A percentile compares a stretch with the other conserved stretches of the same genome.
Conservation (phyloP, 495 filamentous ascomycete genomes). For the Penicillium desertorum region DNA sequence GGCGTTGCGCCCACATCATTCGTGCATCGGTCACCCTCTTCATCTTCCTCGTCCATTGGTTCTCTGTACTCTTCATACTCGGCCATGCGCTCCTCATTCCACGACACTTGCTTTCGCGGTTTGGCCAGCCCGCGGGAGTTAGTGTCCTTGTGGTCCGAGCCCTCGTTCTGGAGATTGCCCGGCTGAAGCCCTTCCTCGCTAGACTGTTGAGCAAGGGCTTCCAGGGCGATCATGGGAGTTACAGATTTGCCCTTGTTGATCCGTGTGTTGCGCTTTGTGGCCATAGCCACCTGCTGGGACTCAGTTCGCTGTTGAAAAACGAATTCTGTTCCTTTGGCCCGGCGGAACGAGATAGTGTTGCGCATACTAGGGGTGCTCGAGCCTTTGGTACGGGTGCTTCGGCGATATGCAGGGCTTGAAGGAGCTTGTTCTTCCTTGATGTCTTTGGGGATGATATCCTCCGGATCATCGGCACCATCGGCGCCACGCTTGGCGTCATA, state of each 20-base stretch:
- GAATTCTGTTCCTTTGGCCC: conserved; percentile 55
- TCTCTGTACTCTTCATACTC: conserved; percentile 33
- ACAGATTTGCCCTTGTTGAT: conserved; percentile 57
- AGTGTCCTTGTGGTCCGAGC: conserved; percentile 1
- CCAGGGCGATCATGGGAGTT: conserved; percentile 46
- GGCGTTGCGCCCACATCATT: conserved; percentile 18
- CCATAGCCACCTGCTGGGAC: conserved; percentile 55
- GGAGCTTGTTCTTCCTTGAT: conserved; percentile 24
- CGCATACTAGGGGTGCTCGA: conserved; percentile 35
- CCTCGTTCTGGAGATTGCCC: conserved; percentile 11
- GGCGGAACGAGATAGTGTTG: conserved; percentile 55
- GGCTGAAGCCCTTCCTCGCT: conserved; percentile 5
- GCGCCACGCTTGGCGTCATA: conserved; percentile 12
- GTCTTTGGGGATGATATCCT: conserved; percentile 24
- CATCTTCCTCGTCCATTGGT: conserved; percentile 15
- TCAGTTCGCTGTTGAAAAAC: conserved; percentile 57
- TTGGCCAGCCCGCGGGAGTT: conserved; percentile 12
- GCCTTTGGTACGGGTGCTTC: conserved; percentile 44
- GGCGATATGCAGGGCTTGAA: conserved; percentile 37
- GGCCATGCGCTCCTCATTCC: conserved; percentile 46
- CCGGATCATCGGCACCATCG: conserved; percentile 12
- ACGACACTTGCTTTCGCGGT: conserved; percentile 37
- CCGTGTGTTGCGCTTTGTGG: conserved; percentile 56
- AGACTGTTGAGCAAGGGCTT: conserved; percentile 37
- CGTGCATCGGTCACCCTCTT: conserved; percentile 14